Evolutionary conservation across 2,329 filamentous ascomycete genomes (phyloP).

Genomic region (Madurella mycetomatis): DNA sequence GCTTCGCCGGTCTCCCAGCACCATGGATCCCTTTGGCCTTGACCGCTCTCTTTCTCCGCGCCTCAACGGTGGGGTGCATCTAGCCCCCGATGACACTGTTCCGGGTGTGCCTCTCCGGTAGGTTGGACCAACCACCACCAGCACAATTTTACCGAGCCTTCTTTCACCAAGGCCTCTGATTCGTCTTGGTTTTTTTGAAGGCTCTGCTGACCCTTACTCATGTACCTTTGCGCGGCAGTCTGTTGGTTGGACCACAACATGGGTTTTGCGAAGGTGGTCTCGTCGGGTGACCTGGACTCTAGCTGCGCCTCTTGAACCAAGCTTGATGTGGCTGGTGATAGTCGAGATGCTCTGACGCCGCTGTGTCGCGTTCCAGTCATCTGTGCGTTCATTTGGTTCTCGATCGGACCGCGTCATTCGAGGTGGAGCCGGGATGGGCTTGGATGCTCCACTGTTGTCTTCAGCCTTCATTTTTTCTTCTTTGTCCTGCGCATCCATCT

Average conservation of each 20-base stretch:
- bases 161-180: background rate
- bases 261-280: background rate
- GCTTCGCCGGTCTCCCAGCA: constrained; percentile 9
- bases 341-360: background rate
- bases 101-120: constrained; percentile 18
- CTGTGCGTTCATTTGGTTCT: background rate
- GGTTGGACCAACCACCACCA: constrained; percentile 3
- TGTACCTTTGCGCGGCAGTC: background rate
- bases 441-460: no score
- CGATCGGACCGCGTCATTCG: no score
- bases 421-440: no score
- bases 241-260: background rate
- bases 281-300: background rate
- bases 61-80: constrained; percentile 12
- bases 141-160: background rate
- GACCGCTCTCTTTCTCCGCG: constrained; percentile 17
- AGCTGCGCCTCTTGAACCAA: background rate
- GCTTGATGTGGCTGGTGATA: background rate
- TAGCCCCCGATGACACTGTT: constrained; percentile 2
- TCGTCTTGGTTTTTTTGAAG: background rate
- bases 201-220: background rate
- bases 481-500: no score
- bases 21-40: constrained; percentile 18
- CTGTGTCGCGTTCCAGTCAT: background rate
- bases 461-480: background rate